These are phyloP conservation scores for Porogramme epimiltina DNA, from an alignment of 1,284 basidiomycete genomes.

Conservation along the genomic window DNA sequence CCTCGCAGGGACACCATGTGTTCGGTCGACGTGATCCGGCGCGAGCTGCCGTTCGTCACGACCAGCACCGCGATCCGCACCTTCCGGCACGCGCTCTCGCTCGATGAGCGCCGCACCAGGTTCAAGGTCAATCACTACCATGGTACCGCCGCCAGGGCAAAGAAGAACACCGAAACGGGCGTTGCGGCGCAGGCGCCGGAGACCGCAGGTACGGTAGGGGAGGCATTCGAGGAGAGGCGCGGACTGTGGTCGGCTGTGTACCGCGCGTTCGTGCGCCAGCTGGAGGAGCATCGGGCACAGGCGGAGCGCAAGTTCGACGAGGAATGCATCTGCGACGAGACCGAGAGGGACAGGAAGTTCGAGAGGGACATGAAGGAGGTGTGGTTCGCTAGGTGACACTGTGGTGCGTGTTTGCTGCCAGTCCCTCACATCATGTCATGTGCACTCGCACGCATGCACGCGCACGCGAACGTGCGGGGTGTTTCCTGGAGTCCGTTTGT, in stretches of 20 bases:
- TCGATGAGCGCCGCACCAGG: constrained; percentile 69
- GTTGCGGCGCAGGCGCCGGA: not conserved
- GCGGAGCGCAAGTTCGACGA: constrained; percentile 25
- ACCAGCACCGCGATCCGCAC: constrained; percentile 59
- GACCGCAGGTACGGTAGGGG: not conserved
- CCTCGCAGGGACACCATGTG: constrained; percentile 46
- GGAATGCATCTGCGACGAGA: no score
- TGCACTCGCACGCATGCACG: no score
- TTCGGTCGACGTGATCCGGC: constrained; percentile 49
- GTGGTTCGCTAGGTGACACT: constrained; percentile 55
- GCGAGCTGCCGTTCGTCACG: constrained; percentile 53
- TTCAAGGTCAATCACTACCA: constrained; percentile 54
- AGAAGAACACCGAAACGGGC: not conserved
- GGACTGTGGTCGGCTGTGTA: constrained; percentile 1
- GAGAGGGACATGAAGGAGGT: constrained; percentile 56
- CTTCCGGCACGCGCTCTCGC: constrained; percentile 68
- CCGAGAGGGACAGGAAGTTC: not conserved
- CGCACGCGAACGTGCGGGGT: no score
- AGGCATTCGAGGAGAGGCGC: not conserved
- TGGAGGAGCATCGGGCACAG: constrained; percentile 17
- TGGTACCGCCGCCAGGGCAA: constrained; percentile 15
- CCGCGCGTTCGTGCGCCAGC: constrained; percentile 12
- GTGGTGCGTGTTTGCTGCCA: constrained; percentile 40
- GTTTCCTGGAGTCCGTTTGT: no score
- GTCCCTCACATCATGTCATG: no score